These are phyloP conservation scores for Starmerella apicola DNA, from an alignment of 805 yeast genomes.

Conservation along the genomic window DNA sequence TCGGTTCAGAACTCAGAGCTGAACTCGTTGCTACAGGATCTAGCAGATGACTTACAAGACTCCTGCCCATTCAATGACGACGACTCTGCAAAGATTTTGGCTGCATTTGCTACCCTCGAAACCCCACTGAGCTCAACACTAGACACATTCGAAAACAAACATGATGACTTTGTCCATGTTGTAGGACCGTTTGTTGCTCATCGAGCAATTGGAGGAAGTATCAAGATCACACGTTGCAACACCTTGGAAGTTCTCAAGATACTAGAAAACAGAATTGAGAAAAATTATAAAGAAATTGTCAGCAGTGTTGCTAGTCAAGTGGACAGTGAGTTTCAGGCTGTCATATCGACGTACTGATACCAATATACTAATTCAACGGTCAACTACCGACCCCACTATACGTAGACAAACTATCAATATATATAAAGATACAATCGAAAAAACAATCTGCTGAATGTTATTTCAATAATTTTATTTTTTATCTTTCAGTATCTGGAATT, in stretches of 20 bases:
- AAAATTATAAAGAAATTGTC: conserved; percentile 3
- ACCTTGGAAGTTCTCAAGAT: conserved; percentile 11
- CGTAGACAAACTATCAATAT: too few relatives aligned
- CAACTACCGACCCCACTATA: too few relatives aligned
- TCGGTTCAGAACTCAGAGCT: conserved; percentile 7
- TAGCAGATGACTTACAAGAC: conserved; percentile 15
- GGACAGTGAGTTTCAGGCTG: conserved; percentile 8
- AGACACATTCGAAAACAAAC: conserved; percentile 2
- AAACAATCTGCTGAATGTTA: too few relatives aligned
- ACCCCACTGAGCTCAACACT: conserved; percentile 9
- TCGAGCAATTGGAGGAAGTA: conserved; percentile 12
- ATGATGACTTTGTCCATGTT: conserved; percentile 10
- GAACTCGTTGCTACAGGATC: conserved; percentile 8
- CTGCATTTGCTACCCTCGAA: conserved; percentile 4
- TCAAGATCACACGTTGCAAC: conserved; percentile 7
- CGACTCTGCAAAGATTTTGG: conserved; percentile 7
- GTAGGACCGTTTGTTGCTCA: conserved; percentile 11
- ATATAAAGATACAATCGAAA: too few relatives aligned
- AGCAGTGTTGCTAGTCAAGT: conserved; percentile 2
- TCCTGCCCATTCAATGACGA: conserved; percentile 10
- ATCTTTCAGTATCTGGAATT: too few relatives aligned
- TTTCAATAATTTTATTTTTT: too few relatives aligned
- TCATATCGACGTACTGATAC: conserved; percentile 8
- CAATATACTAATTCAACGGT: too few relatives aligned
- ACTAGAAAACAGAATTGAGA: conserved; percentile 9